Evolutionary conservation across 371 early-diverging fungal species (phyloP), one percentile per base, ranked within the genome.

Genomic region (Mortierella sp.): DNA sequence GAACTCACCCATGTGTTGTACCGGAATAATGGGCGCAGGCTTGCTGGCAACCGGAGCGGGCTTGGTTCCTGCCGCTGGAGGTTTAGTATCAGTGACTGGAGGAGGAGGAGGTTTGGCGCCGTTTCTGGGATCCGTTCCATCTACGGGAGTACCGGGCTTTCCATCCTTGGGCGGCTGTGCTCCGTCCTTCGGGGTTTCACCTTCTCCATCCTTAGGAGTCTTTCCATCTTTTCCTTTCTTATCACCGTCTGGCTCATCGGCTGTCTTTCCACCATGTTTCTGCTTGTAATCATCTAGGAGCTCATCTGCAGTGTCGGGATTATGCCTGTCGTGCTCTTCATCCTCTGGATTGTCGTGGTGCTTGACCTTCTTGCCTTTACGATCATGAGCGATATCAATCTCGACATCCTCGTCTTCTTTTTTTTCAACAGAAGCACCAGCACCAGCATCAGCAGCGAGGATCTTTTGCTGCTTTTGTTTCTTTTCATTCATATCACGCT

Each of bases 1-100:
- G 49, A 68, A 75, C 43, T 75, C 76, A 44, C 76, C 69, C 76
- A 75, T 75, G 30, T 60, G 60, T 31, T 75, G 76, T 28, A 63
- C 57, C 17, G 76, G 76, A 31, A 64, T 54, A 50, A 68, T 59
- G 11, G 75, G 75, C 3, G 75, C 63, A 3, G 69, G 61, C 34
- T 62, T 67, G 30, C 48, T 27, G 21, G 50, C 48, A 24, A 47
- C 39, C 21, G 64, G 59, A 1, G 60, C 50, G 9, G 58, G 58
- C 4, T 46, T 48, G 21, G 26, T 54, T 17, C 50, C 44, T 28
- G 21, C 58, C 28, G 60, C 41, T 1, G 69, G 69, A 4, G 56
- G 32, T 9, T 68, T 60, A 6, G 41, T 50, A 49, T 57, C 47
- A 14, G n/a, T n/a, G n/a, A n/a, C n/a, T n/a, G n/a, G n/a, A n/a